These are phyloP conservation scores for Saturnispora ahearnii DNA, from an alignment of 805 yeast species.

Conservation along the genomic window DNA sequence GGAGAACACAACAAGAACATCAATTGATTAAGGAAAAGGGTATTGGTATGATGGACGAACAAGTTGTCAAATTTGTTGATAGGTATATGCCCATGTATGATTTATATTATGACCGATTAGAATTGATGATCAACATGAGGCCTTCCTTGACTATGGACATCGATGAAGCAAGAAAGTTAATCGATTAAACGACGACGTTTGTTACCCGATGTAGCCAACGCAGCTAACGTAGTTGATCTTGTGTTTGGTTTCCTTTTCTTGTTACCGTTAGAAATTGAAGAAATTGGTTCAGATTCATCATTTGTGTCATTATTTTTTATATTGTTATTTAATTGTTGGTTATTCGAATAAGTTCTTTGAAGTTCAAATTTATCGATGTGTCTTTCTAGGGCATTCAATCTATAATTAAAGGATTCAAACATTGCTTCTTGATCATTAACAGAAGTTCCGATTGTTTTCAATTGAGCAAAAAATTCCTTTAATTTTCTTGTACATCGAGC, in stretches of 20 bases:
- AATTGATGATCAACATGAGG: conserved; percentile 1
- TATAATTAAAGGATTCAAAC: neutral
- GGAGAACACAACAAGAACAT: conserved; percentile 78
- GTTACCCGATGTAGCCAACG: neutral
- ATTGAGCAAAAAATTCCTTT: neutral
- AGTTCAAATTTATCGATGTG: neutral
- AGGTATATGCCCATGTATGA: conserved; percentile 83
- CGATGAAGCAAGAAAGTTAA: conserved; percentile 6
- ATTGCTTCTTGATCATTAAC: neutral
- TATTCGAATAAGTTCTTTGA: neutral
- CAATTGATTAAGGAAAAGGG: conserved; percentile 46
- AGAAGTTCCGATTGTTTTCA: neutral
- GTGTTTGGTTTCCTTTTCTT: neutral
- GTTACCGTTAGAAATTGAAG: neutral
- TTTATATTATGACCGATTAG: conserved; percentile 41
- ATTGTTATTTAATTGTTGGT: neutral
- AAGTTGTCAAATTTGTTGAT: conserved; percentile 62
- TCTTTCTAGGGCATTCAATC: neutral
- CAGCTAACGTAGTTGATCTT: neutral
- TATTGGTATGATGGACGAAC: conserved; percentile 68
- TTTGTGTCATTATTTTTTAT: neutral
- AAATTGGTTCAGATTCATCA: too few species aligned
- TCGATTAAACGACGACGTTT: neutral
- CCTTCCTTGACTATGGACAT: conserved; percentile 11
- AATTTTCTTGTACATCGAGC: neutral